Percentiles rank a stretch among this genome's conserved stretches.
Conservation (phyloP, 1,284 basidiomycete species). For the Trichosporon sp. region DNA sequence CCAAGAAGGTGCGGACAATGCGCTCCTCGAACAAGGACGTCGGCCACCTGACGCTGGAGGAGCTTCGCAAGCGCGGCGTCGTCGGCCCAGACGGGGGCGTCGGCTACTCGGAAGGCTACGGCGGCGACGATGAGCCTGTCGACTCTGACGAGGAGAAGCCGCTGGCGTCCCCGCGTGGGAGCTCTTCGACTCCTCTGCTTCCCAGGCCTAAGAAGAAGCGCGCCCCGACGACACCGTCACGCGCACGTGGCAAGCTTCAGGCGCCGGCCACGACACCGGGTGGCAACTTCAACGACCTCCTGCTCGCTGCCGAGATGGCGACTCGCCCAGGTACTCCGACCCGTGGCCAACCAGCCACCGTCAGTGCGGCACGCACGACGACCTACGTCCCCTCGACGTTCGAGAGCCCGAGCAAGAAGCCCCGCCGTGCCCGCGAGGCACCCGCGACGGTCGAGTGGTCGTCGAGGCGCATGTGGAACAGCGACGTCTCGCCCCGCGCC, state of each 20-base stretch:
- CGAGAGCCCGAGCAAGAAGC: constrained; percentile 32
- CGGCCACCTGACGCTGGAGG: constrained; percentile 38
- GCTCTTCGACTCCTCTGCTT: constrained; percentile 24
- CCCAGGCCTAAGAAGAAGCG: constrained; percentile 36
- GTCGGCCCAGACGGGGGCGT: constrained; percentile 44
- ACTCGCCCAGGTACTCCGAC: constrained; percentile 38
- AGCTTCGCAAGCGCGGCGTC: constrained; percentile 38
- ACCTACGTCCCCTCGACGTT: constrained; percentile 8
- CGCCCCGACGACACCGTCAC: constrained; percentile 33
- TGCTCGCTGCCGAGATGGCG: constrained; percentile 45
- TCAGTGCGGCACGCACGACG: not conserved
- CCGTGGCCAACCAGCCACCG: constrained; percentile 17
- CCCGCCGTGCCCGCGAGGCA: constrained; percentile 12
- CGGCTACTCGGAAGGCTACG: constrained; percentile 45
- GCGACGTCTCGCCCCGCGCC: constrained; percentile 10
- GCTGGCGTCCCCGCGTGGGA: not conserved
- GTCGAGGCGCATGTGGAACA: constrained; percentile 12
- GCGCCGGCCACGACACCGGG: constrained; percentile 41
- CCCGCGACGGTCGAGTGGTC: constrained; percentile 24
- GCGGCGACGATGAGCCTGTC: constrained; percentile 25
- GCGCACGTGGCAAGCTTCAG: constrained; percentile 14
- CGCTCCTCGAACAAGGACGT: constrained; percentile 26
- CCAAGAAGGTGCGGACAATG: constrained; percentile 41
- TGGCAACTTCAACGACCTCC: constrained; percentile 43
- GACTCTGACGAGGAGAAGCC: constrained; percentile 20